These are phyloP conservation scores for Aspergillus transmontanensis DNA, from an alignment of 2,329 filamentous ascomycete species.

Conservation along the genomic window DNA sequence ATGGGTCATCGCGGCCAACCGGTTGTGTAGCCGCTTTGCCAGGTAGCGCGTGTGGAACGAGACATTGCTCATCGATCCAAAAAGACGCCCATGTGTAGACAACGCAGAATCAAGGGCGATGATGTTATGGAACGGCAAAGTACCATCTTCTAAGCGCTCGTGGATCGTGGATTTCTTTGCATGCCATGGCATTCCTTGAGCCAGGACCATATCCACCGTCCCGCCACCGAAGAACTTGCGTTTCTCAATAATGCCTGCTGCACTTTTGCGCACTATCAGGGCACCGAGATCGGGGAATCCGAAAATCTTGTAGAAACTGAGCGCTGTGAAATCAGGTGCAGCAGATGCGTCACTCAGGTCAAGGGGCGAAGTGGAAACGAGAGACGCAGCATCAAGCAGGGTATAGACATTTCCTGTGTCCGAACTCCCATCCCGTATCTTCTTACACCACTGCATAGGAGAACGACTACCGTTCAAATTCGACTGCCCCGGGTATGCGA, in stretches of 20 bases:
- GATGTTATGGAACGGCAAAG: slow-evolving; percentile 86
- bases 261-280: slow-evolving; percentile 75
- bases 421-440: slow-evolving; percentile 44
- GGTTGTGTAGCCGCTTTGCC: slow-evolving; percentile 59
- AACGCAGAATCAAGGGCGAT: slow-evolving; percentile 78
- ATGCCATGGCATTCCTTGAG: slow-evolving; percentile 79
- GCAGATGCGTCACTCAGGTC: slow-evolving; percentile 63
- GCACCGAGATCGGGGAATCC: slow-evolving; percentile 91
- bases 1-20: slow-evolving; percentile 66
- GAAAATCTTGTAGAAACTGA: slow-evolving; percentile 98
- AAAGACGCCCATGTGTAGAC: slow-evolving; percentile 68
- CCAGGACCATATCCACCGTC: slow-evolving; percentile 87
- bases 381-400: slow-evolving; percentile 80
- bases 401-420: slow-evolving; percentile 58
- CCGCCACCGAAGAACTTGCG: slow-evolving; percentile 90
- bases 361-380: slow-evolving; percentile 75
- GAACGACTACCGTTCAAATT: slow-evolving; percentile 84
- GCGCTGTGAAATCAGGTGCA: slow-evolving; percentile 79
- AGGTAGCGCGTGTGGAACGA: slow-evolving; percentile 72
- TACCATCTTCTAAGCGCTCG: slow-evolving; percentile 86
- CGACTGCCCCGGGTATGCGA: slow-evolving; percentile 88
- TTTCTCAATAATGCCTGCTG: slow-evolving; percentile 63
- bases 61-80: slow-evolving; percentile 69
- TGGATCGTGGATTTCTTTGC: slow-evolving; percentile 75
- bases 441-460: slow-evolving; percentile 68